Conservation (phyloP, 495 filamentous ascomycete genomes). For the Penicillium cosmopolitanum region DNA sequence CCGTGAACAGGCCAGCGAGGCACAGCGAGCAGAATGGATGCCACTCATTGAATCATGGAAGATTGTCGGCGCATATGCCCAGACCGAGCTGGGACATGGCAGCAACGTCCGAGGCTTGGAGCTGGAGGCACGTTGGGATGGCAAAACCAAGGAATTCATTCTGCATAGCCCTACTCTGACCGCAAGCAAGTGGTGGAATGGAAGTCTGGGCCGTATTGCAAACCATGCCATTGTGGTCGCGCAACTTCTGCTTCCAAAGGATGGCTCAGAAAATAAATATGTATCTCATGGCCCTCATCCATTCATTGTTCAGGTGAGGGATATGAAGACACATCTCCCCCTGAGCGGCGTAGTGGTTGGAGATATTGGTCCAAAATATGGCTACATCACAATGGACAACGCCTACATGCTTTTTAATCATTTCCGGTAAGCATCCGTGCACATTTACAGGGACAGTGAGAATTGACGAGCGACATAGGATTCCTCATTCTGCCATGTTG, state of each 20-base stretch:
- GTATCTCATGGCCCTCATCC: conserved; percentile 49
- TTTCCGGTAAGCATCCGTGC: conserved; percentile 25
- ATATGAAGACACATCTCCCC: conserved; percentile 46
- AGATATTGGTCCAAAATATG: conserved; percentile 54
- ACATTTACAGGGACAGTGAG: background rate
- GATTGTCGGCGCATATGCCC: conserved; percentile 51
- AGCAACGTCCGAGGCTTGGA: conserved; percentile 54
- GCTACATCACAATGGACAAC: conserved; percentile 53
- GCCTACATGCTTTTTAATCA: conserved; percentile 55
- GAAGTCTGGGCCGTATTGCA: conserved; percentile 47
- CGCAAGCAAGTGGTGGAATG: conserved; percentile 57
- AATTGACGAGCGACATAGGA: conserved; percentile 17
- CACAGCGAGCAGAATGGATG: conserved; percentile 48
- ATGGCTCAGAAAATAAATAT: conserved; percentile 19
- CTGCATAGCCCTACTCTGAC: conserved; percentile 52
- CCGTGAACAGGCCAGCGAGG: conserved; percentile 48
- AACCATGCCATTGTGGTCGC: conserved; percentile 51
- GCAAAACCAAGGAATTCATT: conserved; percentile 43
- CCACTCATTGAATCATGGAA: conserved; percentile 46
- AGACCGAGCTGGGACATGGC: conserved; percentile 54
- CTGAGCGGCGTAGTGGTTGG: conserved; percentile 49
- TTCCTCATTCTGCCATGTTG: conserved; percentile 52
- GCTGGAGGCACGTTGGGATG: conserved; percentile 47
- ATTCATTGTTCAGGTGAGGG: conserved; percentile 53
- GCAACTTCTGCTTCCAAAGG: conserved; percentile 46